Conservation (phyloP, 495 filamentous ascomycete species). For the Usnea hakonensis region DNA sequence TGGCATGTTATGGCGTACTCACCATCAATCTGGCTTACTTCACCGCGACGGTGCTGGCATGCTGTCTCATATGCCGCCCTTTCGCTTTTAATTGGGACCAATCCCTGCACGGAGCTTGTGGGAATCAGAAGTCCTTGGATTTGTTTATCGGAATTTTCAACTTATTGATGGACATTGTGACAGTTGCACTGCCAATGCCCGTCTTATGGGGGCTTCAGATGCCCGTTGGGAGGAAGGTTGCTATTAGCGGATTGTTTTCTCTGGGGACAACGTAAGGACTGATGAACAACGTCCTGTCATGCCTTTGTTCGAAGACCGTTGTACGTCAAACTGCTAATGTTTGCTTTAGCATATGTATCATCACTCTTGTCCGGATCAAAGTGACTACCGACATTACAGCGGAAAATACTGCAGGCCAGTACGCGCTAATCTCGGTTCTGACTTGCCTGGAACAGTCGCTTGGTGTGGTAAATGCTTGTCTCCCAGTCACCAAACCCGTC, state of each 20-base stretch:
- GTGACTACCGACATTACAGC: slow-evolving; percentile 9
- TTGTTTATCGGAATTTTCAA: slow-evolving; percentile 29
- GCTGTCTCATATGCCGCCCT: slow-evolving; percentile 33
- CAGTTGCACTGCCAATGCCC: slow-evolving; percentile 37
- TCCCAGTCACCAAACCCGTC: slow-evolving; percentile 18
- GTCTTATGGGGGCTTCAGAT: slow-evolving; percentile 36
- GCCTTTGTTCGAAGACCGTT: background rate
- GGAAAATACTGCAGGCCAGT: slow-evolving; percentile 4
- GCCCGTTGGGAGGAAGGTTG: slow-evolving; percentile 29
- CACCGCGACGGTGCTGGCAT: slow-evolving; percentile 23
- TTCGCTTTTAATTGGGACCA: slow-evolving; percentile 30
- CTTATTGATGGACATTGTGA: slow-evolving; percentile 32
- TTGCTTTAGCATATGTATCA: slow-evolving; percentile 12
- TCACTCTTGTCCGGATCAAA: slow-evolving; percentile 16
- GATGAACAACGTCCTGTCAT: too few species aligned
- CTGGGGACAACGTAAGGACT: slow-evolving; percentile 17
- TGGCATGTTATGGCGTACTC: slow-evolving; percentile 27
- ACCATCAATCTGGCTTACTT: slow-evolving; percentile 15
- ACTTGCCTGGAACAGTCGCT: slow-evolving; percentile 14
- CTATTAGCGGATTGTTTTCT: slow-evolving; percentile 19
- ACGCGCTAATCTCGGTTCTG: slow-evolving; percentile 13
- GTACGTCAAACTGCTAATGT: background rate
- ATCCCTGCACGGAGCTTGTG: slow-evolving; percentile 23
- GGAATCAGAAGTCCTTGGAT: slow-evolving; percentile 28
- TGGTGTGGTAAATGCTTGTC: slow-evolving; percentile 17